Base-by-base conservation (phyloP, 441 rosid genomes). In the Adansonia gregorii region DNA sequence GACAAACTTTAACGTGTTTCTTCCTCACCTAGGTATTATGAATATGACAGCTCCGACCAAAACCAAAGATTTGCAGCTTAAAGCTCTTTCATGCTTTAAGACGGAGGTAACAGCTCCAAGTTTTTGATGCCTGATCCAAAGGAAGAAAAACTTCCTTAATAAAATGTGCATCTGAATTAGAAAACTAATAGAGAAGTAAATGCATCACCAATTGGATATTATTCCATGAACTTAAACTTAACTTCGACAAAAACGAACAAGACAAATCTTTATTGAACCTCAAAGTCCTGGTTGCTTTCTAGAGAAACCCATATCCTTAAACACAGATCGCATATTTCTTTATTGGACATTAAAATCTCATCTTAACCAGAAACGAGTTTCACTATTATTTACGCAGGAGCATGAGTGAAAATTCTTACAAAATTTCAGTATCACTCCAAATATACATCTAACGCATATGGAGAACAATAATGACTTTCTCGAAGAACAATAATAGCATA, bases 61-160 rank as follows among this genome's bases (percentile, higher is more conserved):
- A 67, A 14, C 67, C 43, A 55, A 35, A 10, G 3, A 64, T 59
- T 76, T 64, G 35, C 55, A 63, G 72, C 66, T 12, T 51, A 72
- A 7, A 60, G 11, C 59, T 79, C 60, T 41, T 56, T 70, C 77
- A 82, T 64, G 22, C 75, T 43, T 72, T 54, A 59, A 15, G 46
- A 76, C 49, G 61, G 64, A 49, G 27, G 66, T 8, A 39, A 71
- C 22, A 78, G 35, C 6, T 31, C 60, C 65, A 69, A 73, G 54
- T 55, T 24, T 59, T 75, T 52, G 70, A 71, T 4, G 54, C 81
- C 90, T 85, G 87, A 64, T 55, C 54, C 43, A 75, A 77, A 64
- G 54, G 61, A 76, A 58, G 27, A 46, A 27, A 72, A 76, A 35
- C 41, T 6, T 43, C 8, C 9, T 43, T 22, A 20, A 45, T 63